Conservation (phyloP, 2,329 filamentous ascomycete genomes). For the Leptographium wingfieldii region DNA sequence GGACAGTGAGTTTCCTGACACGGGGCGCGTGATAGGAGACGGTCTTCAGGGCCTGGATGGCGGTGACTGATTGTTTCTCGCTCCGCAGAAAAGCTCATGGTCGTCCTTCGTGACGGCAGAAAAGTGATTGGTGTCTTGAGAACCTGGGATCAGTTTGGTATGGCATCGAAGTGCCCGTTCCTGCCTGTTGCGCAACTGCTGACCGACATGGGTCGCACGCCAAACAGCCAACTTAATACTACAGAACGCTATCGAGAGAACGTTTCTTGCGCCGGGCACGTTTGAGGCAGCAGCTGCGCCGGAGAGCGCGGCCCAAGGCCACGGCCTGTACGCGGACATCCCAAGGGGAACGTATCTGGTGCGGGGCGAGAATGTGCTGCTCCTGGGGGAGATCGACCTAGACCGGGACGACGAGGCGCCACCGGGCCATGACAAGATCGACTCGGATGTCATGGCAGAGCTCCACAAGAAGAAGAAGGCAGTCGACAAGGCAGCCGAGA, state of each 20-base stretch:
- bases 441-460: slow-evolving; percentile 43
- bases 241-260: slow-evolving; percentile 80
- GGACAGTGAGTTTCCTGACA: slow-evolving; percentile 60
- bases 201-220: neutral
- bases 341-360: slow-evolving; percentile 81
- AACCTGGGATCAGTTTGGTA: slow-evolving; percentile 98
- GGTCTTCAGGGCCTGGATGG: neutral
- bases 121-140: slow-evolving; percentile 87
- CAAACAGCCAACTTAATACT: slow-evolving; percentile 77
- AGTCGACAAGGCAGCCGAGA: slow-evolving; percentile 60
- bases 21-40: neutral
- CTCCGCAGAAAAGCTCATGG: slow-evolving; percentile 75
- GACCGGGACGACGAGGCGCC: slow-evolving; percentile 89
- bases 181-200: neutral
- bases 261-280: slow-evolving; percentile 51
- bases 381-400: slow-evolving; percentile 91
- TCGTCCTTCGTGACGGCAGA: slow-evolving; percentile 81
- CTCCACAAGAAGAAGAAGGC: slow-evolving; percentile 60
- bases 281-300: slow-evolving; percentile 19
- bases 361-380: slow-evolving; percentile 89
- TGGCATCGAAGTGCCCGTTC: neutral
- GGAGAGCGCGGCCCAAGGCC: slow-evolving; percentile 20
- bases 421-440: slow-evolving; percentile 44
- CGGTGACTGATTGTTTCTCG: neutral
- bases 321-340: slow-evolving; percentile 67